Conservation (phyloP, 1,139 yeast species). For the Pichia inconspicua region DNA sequence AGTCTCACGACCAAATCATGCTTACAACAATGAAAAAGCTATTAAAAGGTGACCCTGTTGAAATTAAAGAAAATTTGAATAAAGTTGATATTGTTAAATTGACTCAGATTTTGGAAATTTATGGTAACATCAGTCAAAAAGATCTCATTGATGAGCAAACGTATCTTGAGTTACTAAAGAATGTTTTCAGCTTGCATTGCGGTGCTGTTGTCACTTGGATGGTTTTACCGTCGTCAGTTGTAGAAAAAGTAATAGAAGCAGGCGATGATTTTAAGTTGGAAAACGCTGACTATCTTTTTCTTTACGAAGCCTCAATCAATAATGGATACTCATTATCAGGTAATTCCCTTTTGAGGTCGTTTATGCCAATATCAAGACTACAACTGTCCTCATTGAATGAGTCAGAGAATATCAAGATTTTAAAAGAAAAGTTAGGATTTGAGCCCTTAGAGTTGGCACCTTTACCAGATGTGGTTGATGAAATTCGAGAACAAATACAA, state of each 20-base stretch:
- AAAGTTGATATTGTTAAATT: slow-evolving; percentile 14
- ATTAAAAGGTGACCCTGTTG: slow-evolving; percentile 23
- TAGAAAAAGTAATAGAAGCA: slow-evolving; percentile 7
- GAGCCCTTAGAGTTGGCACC: slow-evolving; percentile 8
- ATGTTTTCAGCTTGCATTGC: slow-evolving; percentile 16
- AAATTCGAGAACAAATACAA: slow-evolving; percentile 16
- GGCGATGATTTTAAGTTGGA: slow-evolving; percentile 9
- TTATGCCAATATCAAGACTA: slow-evolving; percentile 21
- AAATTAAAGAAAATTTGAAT: slow-evolving; percentile 17
- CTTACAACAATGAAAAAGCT: slow-evolving; percentile 21
- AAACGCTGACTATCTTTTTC: slow-evolving; percentile 17
- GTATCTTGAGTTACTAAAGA: slow-evolving; percentile 11
- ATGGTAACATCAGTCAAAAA: slow-evolving; percentile 13
- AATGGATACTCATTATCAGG: slow-evolving; percentile 14
- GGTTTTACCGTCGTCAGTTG: slow-evolving; percentile 10
- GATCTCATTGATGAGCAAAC: slow-evolving; percentile 10
- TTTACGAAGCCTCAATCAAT: slow-evolving; percentile 16
- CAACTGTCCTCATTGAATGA: slow-evolving; percentile 8
- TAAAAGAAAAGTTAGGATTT: slow-evolving; percentile 5
- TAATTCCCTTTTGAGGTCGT: slow-evolving; percentile 12
- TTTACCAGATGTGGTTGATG: slow-evolving; percentile 11
- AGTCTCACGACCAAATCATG: slow-evolving; percentile 12
- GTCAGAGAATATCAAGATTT: slow-evolving; percentile 11
- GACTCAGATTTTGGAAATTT: slow-evolving; percentile 14
- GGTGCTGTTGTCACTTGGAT: slow-evolving; percentile 14